Evolutionary conservation across 2,329 filamentous ascomycete species (phyloP).

Genomic region (Xylariales sp.): DNA sequence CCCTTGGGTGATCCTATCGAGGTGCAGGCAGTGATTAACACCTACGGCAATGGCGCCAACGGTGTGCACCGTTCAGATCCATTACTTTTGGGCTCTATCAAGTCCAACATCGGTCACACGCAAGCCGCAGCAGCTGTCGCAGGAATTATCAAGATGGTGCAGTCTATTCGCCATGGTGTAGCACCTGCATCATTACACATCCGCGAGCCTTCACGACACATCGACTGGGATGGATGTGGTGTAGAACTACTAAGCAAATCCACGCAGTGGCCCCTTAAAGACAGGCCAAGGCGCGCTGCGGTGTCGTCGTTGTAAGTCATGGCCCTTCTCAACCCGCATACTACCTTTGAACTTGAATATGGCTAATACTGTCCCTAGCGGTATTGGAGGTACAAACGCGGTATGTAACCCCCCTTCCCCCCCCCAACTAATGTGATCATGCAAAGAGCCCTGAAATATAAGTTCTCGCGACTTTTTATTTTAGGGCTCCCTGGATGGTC

Average conservation of each 20-base stretch:
- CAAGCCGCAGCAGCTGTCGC: conserved; percentile 26
- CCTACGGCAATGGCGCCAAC: conserved; percentile 1
- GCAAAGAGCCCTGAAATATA: background rate
- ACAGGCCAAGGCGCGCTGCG: conserved; percentile 1
- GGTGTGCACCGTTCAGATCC: conserved; percentile 3
- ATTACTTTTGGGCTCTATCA: conserved; percentile 21
- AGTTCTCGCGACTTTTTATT: background rate
- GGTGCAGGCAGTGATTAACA: conserved; percentile 4
- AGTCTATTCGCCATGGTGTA: conserved; percentile 3
- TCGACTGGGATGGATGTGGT: conserved; percentile 1
- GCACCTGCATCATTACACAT: conserved; percentile 3
- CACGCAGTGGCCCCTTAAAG: background rate
- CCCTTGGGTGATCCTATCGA: conserved; percentile 7
- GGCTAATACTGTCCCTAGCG: background rate
- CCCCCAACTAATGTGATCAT: background rate
- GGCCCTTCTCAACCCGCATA: background rate
- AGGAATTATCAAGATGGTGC: conserved; percentile 28
- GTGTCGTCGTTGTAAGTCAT: conserved; percentile 3
- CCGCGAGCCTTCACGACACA: conserved; percentile 4
- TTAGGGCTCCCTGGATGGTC: background rate
- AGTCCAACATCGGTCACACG: conserved; percentile 31
- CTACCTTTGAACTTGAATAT: background rate
- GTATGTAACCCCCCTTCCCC: background rate
- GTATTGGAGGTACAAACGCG: conserved; percentile 5
- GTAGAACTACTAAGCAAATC: conserved; percentile 1